Evolutionary conservation across 345 rosid species (phyloP).

Genomic region (Litchi chinensis): DNA sequence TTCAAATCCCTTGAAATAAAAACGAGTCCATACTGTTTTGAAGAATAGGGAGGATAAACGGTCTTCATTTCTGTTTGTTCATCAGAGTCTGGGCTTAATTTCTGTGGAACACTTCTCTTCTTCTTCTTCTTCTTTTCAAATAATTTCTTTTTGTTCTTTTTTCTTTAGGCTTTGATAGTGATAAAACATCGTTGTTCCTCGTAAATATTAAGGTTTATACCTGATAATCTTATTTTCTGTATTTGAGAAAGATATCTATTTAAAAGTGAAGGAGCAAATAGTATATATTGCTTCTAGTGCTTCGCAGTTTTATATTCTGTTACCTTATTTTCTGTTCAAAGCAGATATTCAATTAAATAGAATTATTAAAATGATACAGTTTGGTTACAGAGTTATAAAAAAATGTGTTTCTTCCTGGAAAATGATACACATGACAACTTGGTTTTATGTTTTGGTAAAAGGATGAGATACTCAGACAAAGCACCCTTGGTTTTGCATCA

Average conservation of each 20-base stretch:
- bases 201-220: too few relatives aligned
- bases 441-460: neutral
- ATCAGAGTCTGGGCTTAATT: neutral
- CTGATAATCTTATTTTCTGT: too few relatives aligned
- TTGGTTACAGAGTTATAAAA: neutral
- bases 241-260: neutral
- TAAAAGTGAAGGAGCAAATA: neutral
- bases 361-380: neutral
- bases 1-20: neutral
- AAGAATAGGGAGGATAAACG: too few relatives aligned
- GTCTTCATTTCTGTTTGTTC: neutral
- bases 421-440: neutral
- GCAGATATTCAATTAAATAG: too few relatives aligned
- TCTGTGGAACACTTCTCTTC: neutral
- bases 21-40: neutral
- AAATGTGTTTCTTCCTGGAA: neutral
- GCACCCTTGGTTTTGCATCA: neutral
- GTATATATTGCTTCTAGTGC: neutral
- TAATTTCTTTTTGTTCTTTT: neutral
- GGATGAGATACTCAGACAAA: neutral
- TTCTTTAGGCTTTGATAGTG: neutral
- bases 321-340: neutral
- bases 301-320: too few relatives aligned
- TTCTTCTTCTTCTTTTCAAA: neutral
- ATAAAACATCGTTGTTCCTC: neutral